phyloP scores from a whole-genome alignment of 306 rosid species.

The Neltuma alba region DNA sequence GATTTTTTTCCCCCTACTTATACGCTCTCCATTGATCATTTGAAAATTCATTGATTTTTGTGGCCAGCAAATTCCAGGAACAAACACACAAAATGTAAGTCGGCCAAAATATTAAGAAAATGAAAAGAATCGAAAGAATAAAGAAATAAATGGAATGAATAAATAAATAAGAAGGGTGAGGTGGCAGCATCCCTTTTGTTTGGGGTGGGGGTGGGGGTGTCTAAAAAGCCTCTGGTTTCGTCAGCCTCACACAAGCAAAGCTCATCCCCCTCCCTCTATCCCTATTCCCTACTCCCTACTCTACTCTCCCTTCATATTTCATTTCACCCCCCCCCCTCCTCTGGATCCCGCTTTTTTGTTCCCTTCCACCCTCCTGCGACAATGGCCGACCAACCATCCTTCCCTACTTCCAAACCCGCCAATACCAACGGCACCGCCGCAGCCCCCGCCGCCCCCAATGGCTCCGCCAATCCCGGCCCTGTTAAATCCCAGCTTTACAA shows the following conservation, averaged over 20 bases:
- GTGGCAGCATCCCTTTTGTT: constrained; percentile 54
- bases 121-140: too few relatives aligned
- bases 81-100: too few relatives aligned
- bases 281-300: background rate
- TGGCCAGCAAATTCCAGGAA: too few relatives aligned
- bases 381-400: background rate
- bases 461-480: constrained; percentile 43
- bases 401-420: background rate
- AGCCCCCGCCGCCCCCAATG: constrained; percentile 25
- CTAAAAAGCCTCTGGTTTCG: constrained; percentile 41
- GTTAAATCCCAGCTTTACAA: constrained; percentile 57
- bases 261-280: background rate
- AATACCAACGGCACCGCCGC: constrained; percentile 28
- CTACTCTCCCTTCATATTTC: background rate
- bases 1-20: too few relatives aligned
- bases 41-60: too few relatives aligned
- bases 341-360: background rate
- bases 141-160: background rate
- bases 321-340: background rate
- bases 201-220: constrained; percentile 30
- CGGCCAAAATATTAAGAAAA: too few relatives aligned
- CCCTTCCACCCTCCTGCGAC: background rate
- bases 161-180: constrained; percentile 41
- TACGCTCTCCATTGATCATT: too few relatives aligned
- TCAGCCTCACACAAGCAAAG: background rate